Percentiles rank a stretch among this genome's conserved stretches.
Conservation (phyloP, 202 grass and related monocot genomes). For the Zizania palustris region DNA sequence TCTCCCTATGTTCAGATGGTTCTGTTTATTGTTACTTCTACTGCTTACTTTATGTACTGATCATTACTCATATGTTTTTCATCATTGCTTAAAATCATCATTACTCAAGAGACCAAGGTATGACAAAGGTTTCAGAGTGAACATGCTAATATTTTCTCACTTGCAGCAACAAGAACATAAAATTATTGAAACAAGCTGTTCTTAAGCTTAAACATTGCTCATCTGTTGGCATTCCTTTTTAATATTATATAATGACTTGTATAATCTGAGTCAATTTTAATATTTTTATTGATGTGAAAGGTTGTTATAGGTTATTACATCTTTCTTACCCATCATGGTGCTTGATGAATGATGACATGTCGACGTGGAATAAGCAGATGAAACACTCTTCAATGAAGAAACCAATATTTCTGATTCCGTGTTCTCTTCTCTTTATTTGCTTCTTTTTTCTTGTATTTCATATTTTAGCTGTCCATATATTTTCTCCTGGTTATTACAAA, state of each 20-base stretch:
- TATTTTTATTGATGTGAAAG: not conserved
- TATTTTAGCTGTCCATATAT: not conserved
- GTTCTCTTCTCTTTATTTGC: not conserved
- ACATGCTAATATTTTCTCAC: not conserved
- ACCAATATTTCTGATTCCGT: not conserved
- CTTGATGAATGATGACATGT: not conserved
- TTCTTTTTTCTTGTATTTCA: not conserved
- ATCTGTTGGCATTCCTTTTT: not conserved
- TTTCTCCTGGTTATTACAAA: not conserved
- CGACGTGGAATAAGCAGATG: not conserved
- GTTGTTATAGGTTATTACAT: not conserved
- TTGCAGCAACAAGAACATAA: not conserved
- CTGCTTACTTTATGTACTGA: not conserved
- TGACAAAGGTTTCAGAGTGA: constrained; percentile 2
- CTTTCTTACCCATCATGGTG: not conserved
- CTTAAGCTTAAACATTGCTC: not conserved
- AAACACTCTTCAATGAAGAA: not conserved
- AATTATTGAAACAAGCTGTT: not conserved
- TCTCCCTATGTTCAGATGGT: not conserved
- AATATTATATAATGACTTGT: not conserved
- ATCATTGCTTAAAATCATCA: not conserved
- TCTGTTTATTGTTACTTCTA: not conserved
- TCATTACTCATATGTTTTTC: not conserved
- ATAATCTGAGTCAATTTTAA: not conserved
- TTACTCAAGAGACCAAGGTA: not conserved